Conservation (phyloP, 306 rosid species). For the Casuarina cunninghamiana region DNA sequence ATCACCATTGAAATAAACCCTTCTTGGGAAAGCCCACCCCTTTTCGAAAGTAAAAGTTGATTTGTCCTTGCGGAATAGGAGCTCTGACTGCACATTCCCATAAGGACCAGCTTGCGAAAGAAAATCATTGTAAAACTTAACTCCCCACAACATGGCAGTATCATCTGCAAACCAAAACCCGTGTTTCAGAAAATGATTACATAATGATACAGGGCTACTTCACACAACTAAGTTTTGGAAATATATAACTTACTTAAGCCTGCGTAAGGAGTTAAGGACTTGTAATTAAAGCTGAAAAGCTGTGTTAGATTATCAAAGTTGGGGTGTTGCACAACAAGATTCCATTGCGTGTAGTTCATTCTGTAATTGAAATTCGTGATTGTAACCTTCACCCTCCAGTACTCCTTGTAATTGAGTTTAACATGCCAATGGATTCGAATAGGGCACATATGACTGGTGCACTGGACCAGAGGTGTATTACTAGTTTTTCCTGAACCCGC, state of each 20-base stretch:
- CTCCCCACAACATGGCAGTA: conserved; percentile 93
- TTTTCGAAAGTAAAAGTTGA: conserved; percentile 88
- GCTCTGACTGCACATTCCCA: conserved; percentile 94
- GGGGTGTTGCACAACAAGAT: conserved; percentile 95
- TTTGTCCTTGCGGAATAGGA: conserved; percentile 75
- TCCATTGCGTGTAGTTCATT: conserved; percentile 93
- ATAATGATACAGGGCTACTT: conserved; percentile 9
- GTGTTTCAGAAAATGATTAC: neutral
- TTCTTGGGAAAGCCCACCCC: conserved; percentile 99
- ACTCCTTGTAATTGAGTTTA: conserved; percentile 91
- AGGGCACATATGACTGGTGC: conserved; percentile 98
- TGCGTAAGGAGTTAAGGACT: conserved; percentile 79
- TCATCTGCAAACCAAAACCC: conserved; percentile 68
- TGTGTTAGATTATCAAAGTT: conserved; percentile 83
- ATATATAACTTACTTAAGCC: conserved; percentile 77
- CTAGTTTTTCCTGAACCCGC: conserved; percentile 50
- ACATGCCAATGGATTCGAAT: conserved; percentile 99
- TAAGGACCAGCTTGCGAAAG: conserved; percentile 73
- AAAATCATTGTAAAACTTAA: conserved; percentile 86
- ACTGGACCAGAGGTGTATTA: conserved; percentile 74
- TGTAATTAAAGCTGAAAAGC: conserved; percentile 89
- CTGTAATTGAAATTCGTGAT: conserved; percentile 94
- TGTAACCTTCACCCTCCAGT: conserved; percentile 95
- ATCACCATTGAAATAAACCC: conserved; percentile 88
- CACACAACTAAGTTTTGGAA: conserved; percentile 10